Conservation (phyloP, 768 basidiomycete genomes). For the Tylopilus subfusipes region DNA sequence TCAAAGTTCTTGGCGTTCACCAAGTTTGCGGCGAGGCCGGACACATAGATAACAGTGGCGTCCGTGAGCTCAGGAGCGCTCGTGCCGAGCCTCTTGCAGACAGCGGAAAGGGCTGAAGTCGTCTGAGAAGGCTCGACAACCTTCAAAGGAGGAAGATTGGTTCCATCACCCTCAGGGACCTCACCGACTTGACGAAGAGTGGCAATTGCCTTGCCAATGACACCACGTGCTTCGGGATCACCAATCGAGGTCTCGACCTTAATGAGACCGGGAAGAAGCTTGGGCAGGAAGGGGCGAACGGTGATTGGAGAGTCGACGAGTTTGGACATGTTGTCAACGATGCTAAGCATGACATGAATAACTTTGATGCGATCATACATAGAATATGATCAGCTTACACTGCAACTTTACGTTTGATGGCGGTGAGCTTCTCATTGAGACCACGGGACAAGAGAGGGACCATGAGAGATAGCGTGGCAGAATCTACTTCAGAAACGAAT, state of each 20-base stretch:
- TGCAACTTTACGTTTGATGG: slow-evolving; percentile 96
- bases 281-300: slow-evolving; percentile 95
- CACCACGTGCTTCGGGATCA: slow-evolving; percentile 96
- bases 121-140: slow-evolving; percentile 67
- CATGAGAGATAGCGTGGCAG: slow-evolving; percentile 95
- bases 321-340: slow-evolving; percentile 98
- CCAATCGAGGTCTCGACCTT: slow-evolving; percentile 94
- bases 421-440: slow-evolving; percentile 89
- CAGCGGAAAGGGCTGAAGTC: slow-evolving; percentile 58
- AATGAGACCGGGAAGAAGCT: slow-evolving; percentile 90
- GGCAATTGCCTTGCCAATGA: slow-evolving; percentile 86
- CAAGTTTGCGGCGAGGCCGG: slow-evolving; percentile 79
- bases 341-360: slow-evolving; percentile 46
- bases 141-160: slow-evolving; percentile 85
- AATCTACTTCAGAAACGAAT: slow-evolving; percentile 99
- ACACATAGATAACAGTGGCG: slow-evolving; percentile 62
- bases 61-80: slow-evolving; percentile 55
- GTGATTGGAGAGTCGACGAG: slow-evolving; percentile 93
- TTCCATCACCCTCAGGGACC: slow-evolving; percentile 82
- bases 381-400: slow-evolving; percentile 55
- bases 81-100: slow-evolving; percentile 83
- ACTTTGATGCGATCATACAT: slow-evolving; percentile 11
- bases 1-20: slow-evolving; percentile 93
- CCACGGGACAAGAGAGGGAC: slow-evolving; percentile 94
- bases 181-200: slow-evolving; percentile 96